Evolutionary conservation across 345 rosid genomes (phyloP).

Genomic region (Turnera subulata): DNA sequence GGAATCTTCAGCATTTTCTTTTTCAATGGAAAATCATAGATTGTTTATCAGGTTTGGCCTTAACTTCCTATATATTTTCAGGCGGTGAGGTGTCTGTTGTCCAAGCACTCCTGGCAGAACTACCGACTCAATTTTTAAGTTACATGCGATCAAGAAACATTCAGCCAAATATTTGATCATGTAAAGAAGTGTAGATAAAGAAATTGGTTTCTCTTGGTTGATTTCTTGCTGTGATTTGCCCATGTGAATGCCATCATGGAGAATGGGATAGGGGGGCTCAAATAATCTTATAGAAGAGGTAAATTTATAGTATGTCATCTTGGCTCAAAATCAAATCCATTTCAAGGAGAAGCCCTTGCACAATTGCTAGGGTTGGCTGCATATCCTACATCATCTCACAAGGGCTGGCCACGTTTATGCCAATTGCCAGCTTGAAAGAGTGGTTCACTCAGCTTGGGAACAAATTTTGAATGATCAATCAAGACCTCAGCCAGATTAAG

Average conservation of each 20-base stretch:
- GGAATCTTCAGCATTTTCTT: too few species aligned
- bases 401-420: not conserved
- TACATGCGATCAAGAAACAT: conserved; percentile 70
- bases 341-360: not conserved
- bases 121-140: conserved; percentile 78
- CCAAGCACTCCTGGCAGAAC: conserved; percentile 76
- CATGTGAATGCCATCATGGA: not conserved
- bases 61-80: conserved; percentile 29
- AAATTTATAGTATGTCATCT: not conserved
- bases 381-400: not conserved
- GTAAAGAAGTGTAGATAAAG: conserved; percentile 29
- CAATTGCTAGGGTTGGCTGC: not conserved
- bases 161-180: conserved; percentile 42
- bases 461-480: not conserved
- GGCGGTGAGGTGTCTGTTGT: conserved; percentile 77
- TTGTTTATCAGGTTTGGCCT: not conserved
- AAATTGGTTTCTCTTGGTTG: not conserved
- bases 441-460: not conserved
- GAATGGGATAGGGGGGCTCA: conserved; percentile 3
- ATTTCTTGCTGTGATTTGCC: conserved; percentile 18
- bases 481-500: not conserved
- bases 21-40: not conserved
- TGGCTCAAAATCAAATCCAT: not conserved
- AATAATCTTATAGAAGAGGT: conserved; percentile 4
- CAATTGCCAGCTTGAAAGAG: conserved; percentile 1